phyloP scores from a whole-genome alignment of 257 asterid genomes.

The Solanum sparsipilum region DNA sequence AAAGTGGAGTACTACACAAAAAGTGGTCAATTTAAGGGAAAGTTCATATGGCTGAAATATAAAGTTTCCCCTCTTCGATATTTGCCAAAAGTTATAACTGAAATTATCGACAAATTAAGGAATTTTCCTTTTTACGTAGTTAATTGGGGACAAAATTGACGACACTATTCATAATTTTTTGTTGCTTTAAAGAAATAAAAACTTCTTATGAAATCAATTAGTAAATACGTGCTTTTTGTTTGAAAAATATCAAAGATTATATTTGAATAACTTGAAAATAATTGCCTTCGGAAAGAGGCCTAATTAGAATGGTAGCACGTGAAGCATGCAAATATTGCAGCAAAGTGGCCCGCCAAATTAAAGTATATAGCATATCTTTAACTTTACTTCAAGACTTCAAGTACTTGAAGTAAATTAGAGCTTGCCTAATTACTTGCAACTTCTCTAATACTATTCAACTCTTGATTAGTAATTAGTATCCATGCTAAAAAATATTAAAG shows the following conservation, averaged over 20 bases:
- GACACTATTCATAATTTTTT: background rate
- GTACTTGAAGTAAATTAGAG: background rate
- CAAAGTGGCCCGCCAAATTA: background rate
- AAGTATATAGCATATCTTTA: background rate
- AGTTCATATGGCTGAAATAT: background rate
- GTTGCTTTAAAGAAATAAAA: background rate
- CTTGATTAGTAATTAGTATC: background rate
- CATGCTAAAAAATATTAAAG: background rate
- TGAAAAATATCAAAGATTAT: background rate
- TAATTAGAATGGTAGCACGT: conserved; percentile 7
- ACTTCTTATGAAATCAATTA: background rate
- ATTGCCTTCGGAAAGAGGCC: background rate
- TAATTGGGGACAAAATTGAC: background rate
- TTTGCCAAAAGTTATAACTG: background rate
- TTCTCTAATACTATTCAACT: background rate
- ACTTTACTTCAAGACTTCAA: background rate
- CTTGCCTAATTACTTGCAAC: background rate
- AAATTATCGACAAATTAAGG: background rate
- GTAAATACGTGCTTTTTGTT: background rate
- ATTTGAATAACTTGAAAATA: background rate
- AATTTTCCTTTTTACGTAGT: background rate
- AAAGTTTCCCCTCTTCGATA: background rate
- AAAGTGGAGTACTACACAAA: background rate
- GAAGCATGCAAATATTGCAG: background rate
- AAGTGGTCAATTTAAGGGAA: background rate